phyloP scores from a whole-genome alignment of 371 early-diverging fungal genomes.

The Mortierella sp. region DNA sequence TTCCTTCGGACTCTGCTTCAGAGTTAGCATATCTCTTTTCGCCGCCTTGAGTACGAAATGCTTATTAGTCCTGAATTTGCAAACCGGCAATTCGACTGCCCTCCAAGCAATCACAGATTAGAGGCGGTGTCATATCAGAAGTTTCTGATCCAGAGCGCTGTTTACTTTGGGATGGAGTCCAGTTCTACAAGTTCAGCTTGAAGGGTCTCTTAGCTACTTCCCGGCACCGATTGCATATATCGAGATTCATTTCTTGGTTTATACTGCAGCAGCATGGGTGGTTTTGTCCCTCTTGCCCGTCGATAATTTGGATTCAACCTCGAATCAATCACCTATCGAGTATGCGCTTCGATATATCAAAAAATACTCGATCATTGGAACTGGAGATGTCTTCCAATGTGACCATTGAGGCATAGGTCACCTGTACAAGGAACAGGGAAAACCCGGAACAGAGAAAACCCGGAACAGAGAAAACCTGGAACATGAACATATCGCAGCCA shows the following conservation, averaged over 20 bases:
- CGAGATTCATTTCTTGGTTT: background rate
- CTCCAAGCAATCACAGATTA: background rate
- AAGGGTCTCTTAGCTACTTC: background rate
- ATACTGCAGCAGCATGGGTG: conserved; percentile 9
- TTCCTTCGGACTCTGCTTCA: conserved; percentile 7
- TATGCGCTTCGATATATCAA: conserved; percentile 28
- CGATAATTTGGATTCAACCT: background rate
- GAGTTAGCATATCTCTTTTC: conserved; percentile 19
- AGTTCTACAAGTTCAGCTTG: conserved; percentile 16
- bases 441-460: no score
- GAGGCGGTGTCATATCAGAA: no score
- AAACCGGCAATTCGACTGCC: conserved; percentile 33
- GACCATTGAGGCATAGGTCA: background rate
- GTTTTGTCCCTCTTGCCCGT: background rate
- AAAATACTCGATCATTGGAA: conserved; percentile 28
- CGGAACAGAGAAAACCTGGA: no score
- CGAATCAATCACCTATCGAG: background rate
- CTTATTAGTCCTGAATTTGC: conserved; percentile 49
- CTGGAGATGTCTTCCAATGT: conserved; percentile 4
- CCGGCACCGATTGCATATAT: conserved; percentile 4
- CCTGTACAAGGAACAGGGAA: background rate
- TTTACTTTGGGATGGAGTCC: conserved; percentile 39
- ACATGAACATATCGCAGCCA: no score
- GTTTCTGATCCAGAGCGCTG: conserved; percentile 8
- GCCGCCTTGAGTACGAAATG: conserved; percentile 27